Base-by-base conservation (phyloP, 192 early-diverging fungal genomes). In the Podila horticola region DNA sequence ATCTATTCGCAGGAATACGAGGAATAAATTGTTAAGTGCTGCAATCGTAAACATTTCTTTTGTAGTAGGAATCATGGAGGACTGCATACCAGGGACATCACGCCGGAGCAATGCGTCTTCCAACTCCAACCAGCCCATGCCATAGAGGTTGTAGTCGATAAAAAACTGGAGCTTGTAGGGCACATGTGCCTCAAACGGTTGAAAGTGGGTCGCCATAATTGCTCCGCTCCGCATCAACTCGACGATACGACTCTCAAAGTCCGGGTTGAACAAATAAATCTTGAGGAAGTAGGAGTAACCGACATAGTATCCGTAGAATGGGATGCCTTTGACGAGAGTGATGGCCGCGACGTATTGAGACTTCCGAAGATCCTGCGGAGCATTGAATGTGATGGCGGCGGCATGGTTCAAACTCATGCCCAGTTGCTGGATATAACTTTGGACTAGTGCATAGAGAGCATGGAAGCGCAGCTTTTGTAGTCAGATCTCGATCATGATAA, bases 231-330 rank as follows among this genome's bases (percentile, higher is more conserved):
- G 76, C 68, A 98, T 85, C 52, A 97, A 74, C 17, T 86, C 89
- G 22, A 90, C 89, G 6, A 92, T 89, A 0, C 87, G 89, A 12
- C 74, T 79, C 48, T 88, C 75, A 12, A 90, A 69, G 28, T 69
- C 72, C 1, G 95, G 95, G 59, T 94, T 90, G 65, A 88, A 64
- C 36, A 92, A 71, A 26, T 91, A 88, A 33, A 97, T 89, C 75
- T 96, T 97, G 48, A 97, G 85, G 70, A 94, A 98, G 31, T 83
- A 88, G 0, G 71, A 74, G 64, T 95, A 92, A 2, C 84, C 83
- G 11, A 86, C 76, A 65, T 93, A 90, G 79, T 95, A 95, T 8
- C 97, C 97, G 82, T 98, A 98, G 74, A 96, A 96, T 2, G 94
- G 92, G 1, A 95, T 81, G 0, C 94, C 97, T 72, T 93, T 93